These are phyloP conservation scores for Solanum hybrid DNA, from an alignment of 305 asterid species.

Conservation along the genomic window DNA sequence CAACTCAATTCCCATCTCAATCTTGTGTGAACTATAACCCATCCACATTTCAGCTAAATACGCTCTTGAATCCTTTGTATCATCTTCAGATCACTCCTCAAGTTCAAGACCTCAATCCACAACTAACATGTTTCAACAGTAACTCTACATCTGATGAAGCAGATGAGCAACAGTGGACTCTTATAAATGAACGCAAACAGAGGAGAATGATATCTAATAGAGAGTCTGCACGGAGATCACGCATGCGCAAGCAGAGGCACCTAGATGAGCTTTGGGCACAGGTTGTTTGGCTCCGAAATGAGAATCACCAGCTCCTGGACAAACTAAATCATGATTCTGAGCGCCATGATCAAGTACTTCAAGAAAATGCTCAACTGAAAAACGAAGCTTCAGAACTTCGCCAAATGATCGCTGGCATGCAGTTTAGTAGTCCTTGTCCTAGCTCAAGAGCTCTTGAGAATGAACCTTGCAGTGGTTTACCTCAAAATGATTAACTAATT, in stretches of 20 bases:
- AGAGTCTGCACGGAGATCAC: conserved; percentile 85
- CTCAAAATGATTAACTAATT: conserved; percentile 14
- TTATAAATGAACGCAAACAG: conserved; percentile 77
- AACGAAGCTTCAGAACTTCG: conserved; percentile 69
- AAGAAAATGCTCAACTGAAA: conserved; percentile 65
- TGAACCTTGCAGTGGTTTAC: conserved; percentile 37
- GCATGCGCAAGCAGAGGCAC: conserved; percentile 93
- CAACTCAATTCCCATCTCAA: conserved; percentile 39
- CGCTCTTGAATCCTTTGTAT: conserved; percentile 36
- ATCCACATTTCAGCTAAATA: conserved; percentile 40
- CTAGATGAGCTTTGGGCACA: conserved; percentile 93
- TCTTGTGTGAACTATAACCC: conserved; percentile 18
- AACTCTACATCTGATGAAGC: conserved; percentile 95
- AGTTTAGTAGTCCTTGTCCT: conserved; percentile 45
- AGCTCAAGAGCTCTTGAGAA: conserved; percentile 46
- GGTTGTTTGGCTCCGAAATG: conserved; percentile 76
- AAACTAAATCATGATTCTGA: conserved; percentile 59
- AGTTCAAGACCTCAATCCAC: conserved; percentile 51
- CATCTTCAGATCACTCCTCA: conserved; percentile 42
- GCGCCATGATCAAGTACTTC: conserved; percentile 40
- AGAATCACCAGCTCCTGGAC: conserved; percentile 68
- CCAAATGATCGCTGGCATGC: conserved; percentile 50
- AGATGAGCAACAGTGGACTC: conserved; percentile 62
- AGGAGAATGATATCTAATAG: conserved; percentile 89
- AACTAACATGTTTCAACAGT: conserved; percentile 52